A percentile compares a stretch with the other conserved stretches of the same genome.
phyloP scores from a whole-genome alignment of 148 eudicot genomes.

The Silene latifolia region DNA sequence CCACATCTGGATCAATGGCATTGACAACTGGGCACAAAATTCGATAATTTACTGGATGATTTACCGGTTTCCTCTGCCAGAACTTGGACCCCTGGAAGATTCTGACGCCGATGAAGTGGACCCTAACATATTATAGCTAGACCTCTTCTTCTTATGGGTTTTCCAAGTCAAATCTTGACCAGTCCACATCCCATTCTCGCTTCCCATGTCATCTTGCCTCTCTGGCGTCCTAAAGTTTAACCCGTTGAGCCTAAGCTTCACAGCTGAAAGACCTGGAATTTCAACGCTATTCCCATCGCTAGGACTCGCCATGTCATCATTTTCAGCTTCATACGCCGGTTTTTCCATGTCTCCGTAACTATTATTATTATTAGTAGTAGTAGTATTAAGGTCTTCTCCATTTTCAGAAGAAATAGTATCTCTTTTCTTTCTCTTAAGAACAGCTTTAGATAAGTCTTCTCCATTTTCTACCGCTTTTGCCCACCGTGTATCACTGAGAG shows the following conservation, averaged over 20 bases:
- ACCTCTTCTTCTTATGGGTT: slow-evolving; percentile 75
- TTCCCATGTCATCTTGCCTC: slow-evolving; percentile 22
- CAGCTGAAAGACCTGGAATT: slow-evolving; percentile 29
- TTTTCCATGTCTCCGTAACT: slow-evolving; percentile 10
- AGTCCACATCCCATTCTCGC: slow-evolving; percentile 31
- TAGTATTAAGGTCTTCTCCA: slow-evolving; percentile 9
- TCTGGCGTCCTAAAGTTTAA: slow-evolving; percentile 32
- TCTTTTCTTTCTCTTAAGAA: slow-evolving; percentile 43
- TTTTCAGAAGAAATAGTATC: slow-evolving; percentile 30
- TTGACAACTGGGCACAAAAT: background rate
- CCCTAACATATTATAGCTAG: slow-evolving; percentile 45
- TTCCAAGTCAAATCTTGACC: slow-evolving; percentile 55
- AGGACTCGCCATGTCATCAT: slow-evolving; percentile 34
- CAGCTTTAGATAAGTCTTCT: slow-evolving; percentile 33
- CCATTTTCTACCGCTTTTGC: slow-evolving; percentile 80
- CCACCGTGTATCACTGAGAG: slow-evolving; percentile 67
- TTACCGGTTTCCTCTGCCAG: slow-evolving; percentile 27
- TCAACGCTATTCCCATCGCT: slow-evolving; percentile 60
- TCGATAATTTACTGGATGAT: slow-evolving; percentile 18
- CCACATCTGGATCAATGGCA: background rate
- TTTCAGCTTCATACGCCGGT: slow-evolving; percentile 29
- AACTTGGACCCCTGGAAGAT: slow-evolving; percentile 28
- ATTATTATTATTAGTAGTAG: background rate
- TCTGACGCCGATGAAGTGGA: slow-evolving; percentile 23
- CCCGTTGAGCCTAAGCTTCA: slow-evolving; percentile 39